Percentiles rank a stretch among this genome's conserved stretches.
Evolutionary conservation across 805 yeast species (phyloP).

Genomic region (Wickerhamiella qilinensis): DNA sequence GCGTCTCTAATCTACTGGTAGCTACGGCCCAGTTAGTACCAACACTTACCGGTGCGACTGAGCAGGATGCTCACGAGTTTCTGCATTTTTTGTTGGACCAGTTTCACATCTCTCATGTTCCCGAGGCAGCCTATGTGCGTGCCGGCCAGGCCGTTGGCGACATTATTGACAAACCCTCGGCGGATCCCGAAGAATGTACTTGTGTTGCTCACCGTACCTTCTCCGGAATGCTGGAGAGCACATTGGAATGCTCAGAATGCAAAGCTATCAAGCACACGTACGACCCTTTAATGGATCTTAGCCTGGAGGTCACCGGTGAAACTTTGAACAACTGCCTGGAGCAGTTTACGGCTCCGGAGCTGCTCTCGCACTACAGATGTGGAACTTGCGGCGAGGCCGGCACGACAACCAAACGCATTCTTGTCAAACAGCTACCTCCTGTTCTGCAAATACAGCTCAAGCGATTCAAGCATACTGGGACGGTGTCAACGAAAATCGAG

Average conservation of each 20-base stretch:
- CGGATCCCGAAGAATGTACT: conserved; percentile 29
- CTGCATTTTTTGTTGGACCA: conserved; percentile 85
- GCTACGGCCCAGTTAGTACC: conserved; percentile 38
- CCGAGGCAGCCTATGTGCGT: conserved; percentile 1
- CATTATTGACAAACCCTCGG: not conserved
- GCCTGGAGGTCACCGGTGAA: conserved; percentile 43
- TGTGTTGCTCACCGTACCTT: conserved; percentile 77
- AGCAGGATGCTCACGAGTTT: conserved; percentile 98
- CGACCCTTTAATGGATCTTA: conserved; percentile 83
- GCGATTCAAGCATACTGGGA: conserved; percentile 38
- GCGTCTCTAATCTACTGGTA: conserved; percentile 63
- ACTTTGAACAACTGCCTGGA: conserved; percentile 49
- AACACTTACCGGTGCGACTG: conserved; percentile 84
- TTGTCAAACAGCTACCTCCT: conserved; percentile 53
- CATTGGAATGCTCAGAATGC: conserved; percentile 61
- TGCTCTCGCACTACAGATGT: conserved; percentile 64
- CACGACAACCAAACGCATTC: conserved; percentile 56
- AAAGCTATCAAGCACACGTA: conserved; percentile 45
- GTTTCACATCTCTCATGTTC: conserved; percentile 33
- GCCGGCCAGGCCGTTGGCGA: not conserved
- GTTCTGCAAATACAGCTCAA: conserved; percentile 76
- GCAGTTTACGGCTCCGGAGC: conserved; percentile 65
- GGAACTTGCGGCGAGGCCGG: conserved; percentile 44
- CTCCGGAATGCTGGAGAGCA: conserved; percentile 67
- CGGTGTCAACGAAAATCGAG: conserved; percentile 50